Percentiles rank a stretch among this genome's conserved stretches.
Evolutionary conservation across 108 stramenopile species (phyloP).

Genomic region (Fistulifera solaris): DNA sequence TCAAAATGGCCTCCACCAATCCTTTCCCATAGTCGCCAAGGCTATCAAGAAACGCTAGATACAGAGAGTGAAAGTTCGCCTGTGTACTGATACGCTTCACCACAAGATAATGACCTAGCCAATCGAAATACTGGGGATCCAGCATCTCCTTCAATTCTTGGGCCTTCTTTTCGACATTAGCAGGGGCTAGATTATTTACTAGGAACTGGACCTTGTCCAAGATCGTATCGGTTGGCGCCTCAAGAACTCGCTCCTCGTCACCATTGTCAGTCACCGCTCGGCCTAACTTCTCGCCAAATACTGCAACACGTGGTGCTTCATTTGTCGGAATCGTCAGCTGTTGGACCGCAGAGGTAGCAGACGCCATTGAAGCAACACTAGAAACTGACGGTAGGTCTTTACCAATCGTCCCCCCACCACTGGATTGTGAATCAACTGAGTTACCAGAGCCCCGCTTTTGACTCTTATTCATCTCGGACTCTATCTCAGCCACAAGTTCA

Average conservation of each 20-base stretch:
- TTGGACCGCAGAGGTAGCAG: slow-evolving; percentile 12
- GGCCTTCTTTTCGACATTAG: slow-evolving; percentile 89
- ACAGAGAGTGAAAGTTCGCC: slow-evolving; percentile 93
- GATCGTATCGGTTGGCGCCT: slow-evolving; percentile 76
- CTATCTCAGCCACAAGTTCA: slow-evolving; percentile 83
- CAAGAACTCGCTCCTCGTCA: slow-evolving; percentile 48
- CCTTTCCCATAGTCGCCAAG: slow-evolving; percentile 89
- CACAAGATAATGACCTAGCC: slow-evolving; percentile 97
- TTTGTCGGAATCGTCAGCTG: slow-evolving; percentile 9
- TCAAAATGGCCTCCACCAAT: slow-evolving; percentile 82
- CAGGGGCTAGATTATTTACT: slow-evolving; percentile 93
- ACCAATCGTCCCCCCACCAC: neutral
- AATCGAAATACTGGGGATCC: slow-evolving; percentile 80
- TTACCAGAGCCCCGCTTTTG: slow-evolving; percentile 27
- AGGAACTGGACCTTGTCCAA: slow-evolving; percentile 94
- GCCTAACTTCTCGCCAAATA: slow-evolving; percentile 76
- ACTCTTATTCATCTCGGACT: slow-evolving; percentile 61
- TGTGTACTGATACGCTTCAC: slow-evolving; percentile 97
- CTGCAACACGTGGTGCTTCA: slow-evolving; percentile 44
- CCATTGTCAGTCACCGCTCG: slow-evolving; percentile 61
- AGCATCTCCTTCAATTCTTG: slow-evolving; percentile 82
- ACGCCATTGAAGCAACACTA: slow-evolving; percentile 1
- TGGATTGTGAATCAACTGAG: slow-evolving; percentile 10
- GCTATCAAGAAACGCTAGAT: slow-evolving; percentile 87
- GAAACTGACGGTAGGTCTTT: neutral